Conservation (phyloP, 257 asterid genomes). For the Asclepias syriaca region DNA sequence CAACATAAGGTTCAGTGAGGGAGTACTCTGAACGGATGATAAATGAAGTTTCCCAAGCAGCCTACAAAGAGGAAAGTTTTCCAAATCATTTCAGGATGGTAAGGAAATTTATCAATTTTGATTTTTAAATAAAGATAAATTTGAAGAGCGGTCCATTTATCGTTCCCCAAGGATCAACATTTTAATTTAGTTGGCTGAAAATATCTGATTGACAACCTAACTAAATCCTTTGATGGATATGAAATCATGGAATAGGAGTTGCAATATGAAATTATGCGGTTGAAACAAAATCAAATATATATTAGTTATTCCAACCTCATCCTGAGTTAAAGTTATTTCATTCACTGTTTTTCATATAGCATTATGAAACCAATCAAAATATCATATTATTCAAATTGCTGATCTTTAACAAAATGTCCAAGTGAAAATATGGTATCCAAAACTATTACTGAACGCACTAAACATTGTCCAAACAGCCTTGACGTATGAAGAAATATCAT, state of each 20-base stretch:
- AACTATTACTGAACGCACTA: not conserved
- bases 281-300: not conserved
- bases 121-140: not conserved
- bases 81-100: slow-evolving; percentile 8
- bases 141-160: not conserved
- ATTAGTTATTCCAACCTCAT: not conserved
- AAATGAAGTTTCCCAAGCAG: slow-evolving; percentile 71
- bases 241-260: not conserved
- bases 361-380: not conserved
- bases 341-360: not conserved
- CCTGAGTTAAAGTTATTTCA: not conserved
- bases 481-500: not conserved
- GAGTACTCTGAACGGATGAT: slow-evolving; percentile 61
- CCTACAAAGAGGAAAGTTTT: slow-evolving; percentile 41
- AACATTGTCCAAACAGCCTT: not conserved
- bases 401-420: not conserved
- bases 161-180: not conserved
- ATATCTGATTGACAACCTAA: not conserved
- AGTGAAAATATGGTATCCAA: not conserved
- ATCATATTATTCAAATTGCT: not conserved
- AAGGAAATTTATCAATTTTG: not conserved
- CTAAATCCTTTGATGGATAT: not conserved
- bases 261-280: not conserved
- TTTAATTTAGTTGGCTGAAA: not conserved
- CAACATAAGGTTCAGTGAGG: slow-evolving; percentile 89